Evolutionary conservation across 768 basidiomycete genomes (phyloP).

Genomic region (Agrocybe pediades): DNA sequence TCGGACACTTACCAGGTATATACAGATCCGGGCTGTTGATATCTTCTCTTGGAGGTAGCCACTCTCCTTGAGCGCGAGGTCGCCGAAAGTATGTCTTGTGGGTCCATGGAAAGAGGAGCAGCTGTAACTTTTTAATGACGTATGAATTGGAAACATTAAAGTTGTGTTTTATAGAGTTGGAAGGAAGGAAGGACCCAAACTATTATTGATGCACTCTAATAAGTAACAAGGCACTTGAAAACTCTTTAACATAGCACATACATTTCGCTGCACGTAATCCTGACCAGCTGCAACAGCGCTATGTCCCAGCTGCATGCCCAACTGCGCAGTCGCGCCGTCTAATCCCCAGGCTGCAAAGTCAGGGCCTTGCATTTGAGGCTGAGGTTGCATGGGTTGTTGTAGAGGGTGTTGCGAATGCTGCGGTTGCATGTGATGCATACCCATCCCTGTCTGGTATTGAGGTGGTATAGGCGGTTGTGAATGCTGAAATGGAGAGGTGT

Average conservation of each 20-base stretch:
- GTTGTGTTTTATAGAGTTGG: constrained; percentile 79
- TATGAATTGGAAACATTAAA: constrained; percentile 98
- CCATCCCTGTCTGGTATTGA: constrained; percentile 25
- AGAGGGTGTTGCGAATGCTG: constrained; percentile 32
- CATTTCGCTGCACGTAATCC: constrained; percentile 94
- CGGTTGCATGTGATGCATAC: constrained; percentile 32
- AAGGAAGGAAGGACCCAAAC: constrained; percentile 82
- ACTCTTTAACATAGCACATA: constrained; percentile 51
- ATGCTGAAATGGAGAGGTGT: constrained; percentile 52
- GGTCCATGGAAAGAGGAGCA: constrained; percentile 95
- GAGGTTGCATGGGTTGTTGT: constrained; percentile 33
- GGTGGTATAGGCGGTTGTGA: constrained; percentile 38
- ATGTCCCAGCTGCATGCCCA: constrained; percentile 94
- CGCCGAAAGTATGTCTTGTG: constrained; percentile 87
- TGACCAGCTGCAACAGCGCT: constrained; percentile 92
- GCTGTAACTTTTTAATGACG: constrained; percentile 83
- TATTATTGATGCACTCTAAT: no score
- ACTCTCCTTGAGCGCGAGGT: constrained; percentile 65
- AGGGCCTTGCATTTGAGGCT: constrained; percentile 25
- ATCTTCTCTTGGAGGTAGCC: constrained; percentile 89
- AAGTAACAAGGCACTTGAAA: no score
- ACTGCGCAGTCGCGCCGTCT: constrained; percentile 91
- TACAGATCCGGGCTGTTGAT: constrained; percentile 96
- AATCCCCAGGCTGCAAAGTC: constrained; percentile 81
- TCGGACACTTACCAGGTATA: constrained; percentile 68